Evolutionary conservation across 148 eudicot genomes (phyloP), one percentile per base, ranked within the genome.

Genomic region (Rhododendron williamsianum): DNA sequence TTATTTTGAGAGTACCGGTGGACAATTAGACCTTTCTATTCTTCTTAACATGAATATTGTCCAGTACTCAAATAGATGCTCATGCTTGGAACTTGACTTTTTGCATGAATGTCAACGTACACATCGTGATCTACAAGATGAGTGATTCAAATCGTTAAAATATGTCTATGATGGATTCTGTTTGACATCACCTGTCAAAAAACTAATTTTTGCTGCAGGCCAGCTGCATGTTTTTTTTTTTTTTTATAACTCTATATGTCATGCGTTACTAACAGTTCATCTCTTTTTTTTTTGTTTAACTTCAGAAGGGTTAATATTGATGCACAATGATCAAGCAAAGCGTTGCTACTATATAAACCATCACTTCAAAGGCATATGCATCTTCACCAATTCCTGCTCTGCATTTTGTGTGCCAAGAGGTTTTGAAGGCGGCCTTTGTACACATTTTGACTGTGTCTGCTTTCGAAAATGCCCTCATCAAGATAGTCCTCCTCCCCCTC

Each of bases 271-370:
- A 15, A 13, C n/a, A 72, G 18, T 13, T 36, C 18, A 72, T 72
- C 43, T 33, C 45, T 33, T 15, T 33, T 33, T 1, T 1, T 72
- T 74, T 36, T 7, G 25, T 36, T 2, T 33, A 72, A 13, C 41
- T 74, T 21, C 46, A 74, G 48, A 38, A 74, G 48, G 23, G 45
- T 1, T 8, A 18, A 18, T 74, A 5, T 2, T 5, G 78, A 7
- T 5, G 21, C 19, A 35, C 1, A 38, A 7, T 38, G 78, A 74
- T 18, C 6, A 54, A 74, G 78, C 78, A 19, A 74, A 74, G 48
- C 45, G 78, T 74, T 74, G 78, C 78, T 74, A 38, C 48, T 74
- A 74, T 19, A 74, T 74, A 74, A 74, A 74, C n/a, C 78, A 74
- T 74, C 78, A 74, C 78, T 74, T 15, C n/a, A 35, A 18, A 74